phyloP scores from a whole-genome alignment of 495 filamentous ascomycete species.

The Trichodelitschia bisporula region DNA sequence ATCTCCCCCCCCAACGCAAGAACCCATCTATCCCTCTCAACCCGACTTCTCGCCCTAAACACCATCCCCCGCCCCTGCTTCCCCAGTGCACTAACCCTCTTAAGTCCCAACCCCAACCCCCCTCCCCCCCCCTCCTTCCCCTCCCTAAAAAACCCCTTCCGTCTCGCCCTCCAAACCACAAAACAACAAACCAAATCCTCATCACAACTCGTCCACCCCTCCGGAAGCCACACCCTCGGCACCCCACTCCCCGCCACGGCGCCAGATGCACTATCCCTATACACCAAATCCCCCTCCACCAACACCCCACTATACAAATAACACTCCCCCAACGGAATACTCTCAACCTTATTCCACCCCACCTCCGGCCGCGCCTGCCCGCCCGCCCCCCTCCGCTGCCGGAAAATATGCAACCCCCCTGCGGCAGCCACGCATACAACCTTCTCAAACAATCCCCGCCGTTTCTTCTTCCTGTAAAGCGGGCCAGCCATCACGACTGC shows the following conservation, averaged over 20 bases:
- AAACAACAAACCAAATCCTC: constrained; percentile 51
- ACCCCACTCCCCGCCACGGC: constrained; percentile 40
- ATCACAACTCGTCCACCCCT: constrained; percentile 41
- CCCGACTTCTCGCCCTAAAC: constrained; percentile 43
- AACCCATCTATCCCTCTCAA: constrained; percentile 57
- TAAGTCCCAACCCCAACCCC: constrained; percentile 10
- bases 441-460: constrained; percentile 37
- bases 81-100: constrained; percentile 23
- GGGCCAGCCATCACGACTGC: constrained; percentile 34
- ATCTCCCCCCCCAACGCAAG: constrained; percentile 49
- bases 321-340: constrained; percentile 42
- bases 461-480: constrained; percentile 42
- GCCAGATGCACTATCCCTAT: constrained; percentile 46
- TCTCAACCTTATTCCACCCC: too few species aligned
- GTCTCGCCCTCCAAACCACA: constrained; percentile 43
- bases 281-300: constrained; percentile 41
- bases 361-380: too few species aligned
- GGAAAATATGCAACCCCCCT: constrained; percentile 38
- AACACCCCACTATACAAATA: constrained; percentile 49
- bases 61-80: constrained; percentile 40
- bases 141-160: constrained; percentile 31
- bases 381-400: too few species aligned
- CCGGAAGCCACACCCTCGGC: constrained; percentile 37
- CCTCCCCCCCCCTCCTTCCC: constrained; percentile 17
- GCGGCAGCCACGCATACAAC: constrained; percentile 34